Conservation (phyloP, 139 green algal genomes). For the Chlorokybus atmophyticus region DNA sequence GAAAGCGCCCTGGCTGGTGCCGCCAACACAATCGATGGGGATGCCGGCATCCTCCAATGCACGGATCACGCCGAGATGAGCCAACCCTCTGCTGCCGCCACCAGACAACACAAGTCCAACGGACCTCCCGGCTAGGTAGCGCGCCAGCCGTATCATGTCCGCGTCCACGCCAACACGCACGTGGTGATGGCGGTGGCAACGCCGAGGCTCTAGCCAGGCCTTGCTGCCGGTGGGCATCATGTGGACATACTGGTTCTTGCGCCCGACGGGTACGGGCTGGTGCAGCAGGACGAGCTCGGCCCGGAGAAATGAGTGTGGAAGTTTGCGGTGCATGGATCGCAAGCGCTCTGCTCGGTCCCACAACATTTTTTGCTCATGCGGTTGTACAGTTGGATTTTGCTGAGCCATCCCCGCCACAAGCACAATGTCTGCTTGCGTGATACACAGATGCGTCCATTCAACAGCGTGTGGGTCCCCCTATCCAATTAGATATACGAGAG, state of each 20-base stretch:
- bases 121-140: constrained; percentile 8
- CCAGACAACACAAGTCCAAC: constrained; percentile 38
- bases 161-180: neutral
- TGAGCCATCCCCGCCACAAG: no score
- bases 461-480: constrained; percentile 34
- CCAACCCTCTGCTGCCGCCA: constrained; percentile 44
- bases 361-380: no score
- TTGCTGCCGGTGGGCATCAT: neutral
- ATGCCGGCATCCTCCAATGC: constrained; percentile 55
- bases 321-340: no score
- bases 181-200: constrained; percentile 5
- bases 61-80: constrained; percentile 53
- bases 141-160: constrained; percentile 8
- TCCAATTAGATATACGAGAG: no score
- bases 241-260: neutral
- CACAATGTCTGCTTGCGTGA: constrained; percentile 52
- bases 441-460: constrained; percentile 50
- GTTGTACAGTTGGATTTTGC: no score
- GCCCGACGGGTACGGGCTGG: neutral
- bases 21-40: constrained; percentile 55
- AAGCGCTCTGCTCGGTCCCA: no score
- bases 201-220: constrained; percentile 11
- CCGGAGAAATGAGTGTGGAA: constrained; percentile 19
- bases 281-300: constrained; percentile 16
- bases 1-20: constrained; percentile 63